Conservation (phyloP, 345 rosid species). For the Citrus sinensis region DNA sequence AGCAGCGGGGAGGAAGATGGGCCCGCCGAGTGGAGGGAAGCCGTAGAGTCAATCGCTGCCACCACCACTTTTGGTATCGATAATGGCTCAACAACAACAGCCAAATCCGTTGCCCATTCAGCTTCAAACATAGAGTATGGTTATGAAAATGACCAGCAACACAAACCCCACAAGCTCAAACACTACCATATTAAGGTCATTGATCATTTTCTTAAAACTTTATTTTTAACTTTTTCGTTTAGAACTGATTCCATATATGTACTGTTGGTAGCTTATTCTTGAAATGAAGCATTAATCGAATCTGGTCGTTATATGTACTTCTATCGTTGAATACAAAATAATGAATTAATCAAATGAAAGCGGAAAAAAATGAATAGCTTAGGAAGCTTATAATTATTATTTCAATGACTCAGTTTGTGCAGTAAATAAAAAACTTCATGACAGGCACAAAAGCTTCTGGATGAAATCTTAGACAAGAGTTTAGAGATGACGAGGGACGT, state of each 20-base stretch:
- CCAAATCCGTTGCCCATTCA: constrained; percentile 14
- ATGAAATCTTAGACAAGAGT: constrained; percentile 59
- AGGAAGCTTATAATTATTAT: not conserved
- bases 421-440: constrained; percentile 6
- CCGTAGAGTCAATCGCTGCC: constrained; percentile 62
- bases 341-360: too few species aligned
- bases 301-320: not conserved
- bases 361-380: not conserved
- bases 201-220: not conserved
- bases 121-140: constrained; percentile 10
- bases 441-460: constrained; percentile 84
- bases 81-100: constrained; percentile 8
- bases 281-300: not conserved
- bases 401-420: not conserved
- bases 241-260: not conserved
- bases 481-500: constrained; percentile 44
- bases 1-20: constrained; percentile 74
- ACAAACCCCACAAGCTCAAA: constrained; percentile 57
- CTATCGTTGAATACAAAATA: not conserved
- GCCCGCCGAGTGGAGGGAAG: constrained; percentile 72
- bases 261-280: not conserved
- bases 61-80: constrained; percentile 42
- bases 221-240: not conserved
- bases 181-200: constrained; percentile 74
- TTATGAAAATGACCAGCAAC: constrained; percentile 23